Base-by-base conservation (phyloP, 345 rosid species). In the Cochlearia excelsa region DNA sequence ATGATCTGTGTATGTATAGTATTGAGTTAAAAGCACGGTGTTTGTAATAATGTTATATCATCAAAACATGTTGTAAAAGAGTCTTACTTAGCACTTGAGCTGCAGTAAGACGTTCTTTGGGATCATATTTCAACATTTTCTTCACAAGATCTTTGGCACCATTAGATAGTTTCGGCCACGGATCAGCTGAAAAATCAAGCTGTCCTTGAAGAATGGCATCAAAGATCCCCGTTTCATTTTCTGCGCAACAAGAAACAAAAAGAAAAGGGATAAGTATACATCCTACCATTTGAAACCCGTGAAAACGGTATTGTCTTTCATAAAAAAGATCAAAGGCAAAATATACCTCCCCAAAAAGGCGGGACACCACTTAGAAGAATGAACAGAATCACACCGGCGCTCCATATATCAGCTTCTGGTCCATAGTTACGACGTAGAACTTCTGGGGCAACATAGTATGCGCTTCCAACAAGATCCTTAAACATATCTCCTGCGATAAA, bases 401-500 rank as follows among this genome's bases (percentile, higher is more conserved):
- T 93, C 95, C 97, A 93, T 45, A 86, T 87, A 73, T 93, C 99
- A 64, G 80, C 80, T 70, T 89, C 94, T 45, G 91, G 79, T 59
- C 99, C 97, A 78, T 93, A 93, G 59, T 59, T 74, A 34, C 90
- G 79, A 2, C 74, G 80, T 57, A 93, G 60, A 55, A 93, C 95
- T 71, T 93, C 99, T 23, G 99, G 97, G 30, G 99, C 97, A 37
- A 93, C 97, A 74, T 93, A 93, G 70, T 83, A 93, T 23, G 99
- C 88, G 82, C 99, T 93, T 72, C 99, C 99, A 48, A 85, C 97
- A 61, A 93, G 91, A 70, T 89, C 97, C 74, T 66, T 93, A 61
- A 86, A 87, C 48, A 42, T 66, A 52, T 85, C 90, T 5, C 95
- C 99, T 93, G 81, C 75, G 49, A 23, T 42, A 27, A 35, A 38